Evolutionary conservation across 345 rosid genomes (phyloP).

Genomic region (Psidium guajava): DNA sequence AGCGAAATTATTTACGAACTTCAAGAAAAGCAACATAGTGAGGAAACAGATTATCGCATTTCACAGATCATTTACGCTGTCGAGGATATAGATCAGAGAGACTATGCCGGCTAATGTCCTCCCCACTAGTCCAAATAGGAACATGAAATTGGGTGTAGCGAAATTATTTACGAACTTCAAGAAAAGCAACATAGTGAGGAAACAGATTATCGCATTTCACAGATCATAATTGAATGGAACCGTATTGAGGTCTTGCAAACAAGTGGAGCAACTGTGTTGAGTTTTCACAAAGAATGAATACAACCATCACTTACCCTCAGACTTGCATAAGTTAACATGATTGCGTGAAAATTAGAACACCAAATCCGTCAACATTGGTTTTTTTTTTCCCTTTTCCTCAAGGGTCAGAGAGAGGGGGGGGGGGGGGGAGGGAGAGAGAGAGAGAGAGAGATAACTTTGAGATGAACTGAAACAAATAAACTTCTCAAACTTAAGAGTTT

Average conservation of each 20-base stretch:
- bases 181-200: not conserved
- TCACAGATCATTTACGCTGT: not conserved
- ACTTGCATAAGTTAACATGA: not conserved
- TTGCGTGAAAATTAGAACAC: not conserved
- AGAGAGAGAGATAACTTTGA: no score
- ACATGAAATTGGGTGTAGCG: not conserved
- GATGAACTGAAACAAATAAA: not conserved
- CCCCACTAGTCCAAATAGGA: not conserved
- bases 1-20: not conserved
- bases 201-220: not conserved
- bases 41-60: not conserved
- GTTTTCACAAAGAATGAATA: not conserved
- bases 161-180: not conserved
- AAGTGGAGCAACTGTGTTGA: not conserved
- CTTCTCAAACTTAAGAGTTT: not conserved
- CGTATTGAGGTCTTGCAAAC: not conserved
- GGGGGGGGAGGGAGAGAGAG: no score
- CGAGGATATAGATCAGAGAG: not conserved
- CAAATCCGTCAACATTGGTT: not conserved
- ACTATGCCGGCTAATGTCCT: not conserved
- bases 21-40: not conserved
- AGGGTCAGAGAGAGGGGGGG: not conserved
- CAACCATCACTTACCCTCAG: not conserved
- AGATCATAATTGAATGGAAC: not conserved
- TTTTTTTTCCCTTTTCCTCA: no score